Base-by-base conservation (phyloP, 2,329 filamentous ascomycete genomes). In the Cadophora sp. region DNA sequence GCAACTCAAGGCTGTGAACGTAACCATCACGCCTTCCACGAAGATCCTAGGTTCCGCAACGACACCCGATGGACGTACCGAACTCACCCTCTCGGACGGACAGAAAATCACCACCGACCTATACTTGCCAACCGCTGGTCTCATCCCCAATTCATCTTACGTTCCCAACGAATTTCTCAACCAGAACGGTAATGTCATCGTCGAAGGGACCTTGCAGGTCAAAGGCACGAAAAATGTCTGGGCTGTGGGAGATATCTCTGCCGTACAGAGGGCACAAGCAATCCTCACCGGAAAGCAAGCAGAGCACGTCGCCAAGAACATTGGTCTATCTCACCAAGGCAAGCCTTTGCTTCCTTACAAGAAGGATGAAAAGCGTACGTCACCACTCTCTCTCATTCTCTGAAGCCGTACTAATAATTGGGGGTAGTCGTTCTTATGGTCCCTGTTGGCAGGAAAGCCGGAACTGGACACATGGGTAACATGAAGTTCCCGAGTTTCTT, bases 71-170 rank as follows among this genome's bases (percentile, higher is more conserved):
- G 85, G 84, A 68, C 83, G 81, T 73, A 84, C 82, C 2, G 81
- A 84, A 75, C 79, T 89, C 40, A 76, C 76, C 43, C 80, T 89
- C n/a, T 78, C 79, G 34, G 78, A 76, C 68, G 85, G 84, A 66
- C 80, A 84, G 68, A 83, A 78, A 64, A 72, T 89, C 68, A 73
- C 75, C 14, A 85, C 86, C 1, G 87, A 90, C 71, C 69, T 86
- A 24, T 87, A 87, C 76, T 79, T 90, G 59, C 83, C 86, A 8
- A 86, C 87, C 2, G 83, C 84, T 73, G 87, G 87, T 51, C 74
- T 88, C 56, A 73, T 79, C 24, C 85, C 87, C 62, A 89, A 89
- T 77, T 83, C 85, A 4, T 83, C 83, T 40, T 89, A 83, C 76
- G 72, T 89, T 3, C 83, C 84, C 1, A 73, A 73, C 1, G 75